Base-by-base conservation (phyloP, 2,329 filamentous ascomycete genomes). In the Ophiobolus disseminans region DNA sequence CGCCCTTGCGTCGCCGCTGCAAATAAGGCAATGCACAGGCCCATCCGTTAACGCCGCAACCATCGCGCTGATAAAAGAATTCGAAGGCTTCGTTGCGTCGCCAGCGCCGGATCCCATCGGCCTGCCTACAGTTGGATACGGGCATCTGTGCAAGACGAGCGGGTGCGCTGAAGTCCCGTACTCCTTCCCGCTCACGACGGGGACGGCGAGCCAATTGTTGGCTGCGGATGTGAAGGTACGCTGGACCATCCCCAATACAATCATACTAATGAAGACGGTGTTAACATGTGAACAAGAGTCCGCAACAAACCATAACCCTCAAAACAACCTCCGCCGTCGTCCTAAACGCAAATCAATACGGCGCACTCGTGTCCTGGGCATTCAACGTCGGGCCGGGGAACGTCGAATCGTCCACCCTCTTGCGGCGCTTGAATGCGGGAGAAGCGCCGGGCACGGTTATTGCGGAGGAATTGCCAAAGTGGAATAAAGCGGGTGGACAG, bases 281-380 rank as follows among this genome's bases (percentile, higher is more conserved):
- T n/a, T n/a, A n/a, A n/a, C n/a, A n/a, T 3, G 36, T 26, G 4
- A 11, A n/a, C 2, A n/a, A 64, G 61, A 31, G 48, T 9, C 48
- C 41, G 13, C 59, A 65, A 39, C 52, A 63, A 48, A 52, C 55
- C 40, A 60, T 65, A 3, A 62, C 57, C 14, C 46, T 60, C 13
- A 37, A 53, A 6, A 61, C 58, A 5, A 52, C 43, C 8, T 45
- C 45, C 8, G 38, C 32, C 3, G 75, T 78, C 34, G 65, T 58
- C 3, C 66, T 81, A 25, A 80, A 81, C 57, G 73, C 69, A 23
- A 82, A 82, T 68, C 76, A 82, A 59, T 82, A 79, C 58, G 80
- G 77, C 32, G 80, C 80, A 1, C 74, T 82, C 2, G 76, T 81
- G 28, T 78, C 74, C 35, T 82, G 78, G 78, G 69, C 76, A 13